Evolutionary conservation across 495 filamentous ascomycete species (phyloP).

Genomic region (Lichenothelia convexa): DNA sequence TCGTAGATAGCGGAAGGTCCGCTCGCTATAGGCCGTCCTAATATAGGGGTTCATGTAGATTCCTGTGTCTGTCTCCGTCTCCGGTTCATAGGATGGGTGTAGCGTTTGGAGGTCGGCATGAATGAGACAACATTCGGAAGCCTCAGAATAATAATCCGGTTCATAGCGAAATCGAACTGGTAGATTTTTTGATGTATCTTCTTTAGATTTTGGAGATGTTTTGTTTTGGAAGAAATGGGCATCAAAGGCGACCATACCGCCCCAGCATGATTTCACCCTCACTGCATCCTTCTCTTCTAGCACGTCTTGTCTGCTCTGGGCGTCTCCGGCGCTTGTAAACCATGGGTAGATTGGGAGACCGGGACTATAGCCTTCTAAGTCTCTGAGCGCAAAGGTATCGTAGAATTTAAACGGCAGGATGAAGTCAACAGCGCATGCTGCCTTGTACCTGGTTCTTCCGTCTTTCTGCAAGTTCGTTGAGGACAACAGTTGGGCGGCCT

Average conservation of each 20-base stretch:
- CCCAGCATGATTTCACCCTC: constrained; percentile 61
- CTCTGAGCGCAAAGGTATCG: constrained; percentile 62
- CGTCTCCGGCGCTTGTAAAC: constrained; percentile 42
- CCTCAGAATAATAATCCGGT: constrained; percentile 50
- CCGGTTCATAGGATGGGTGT: constrained; percentile 5
- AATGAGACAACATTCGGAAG: constrained; percentile 54
- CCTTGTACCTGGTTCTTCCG: constrained; percentile 46
- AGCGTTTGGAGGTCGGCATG: constrained; percentile 13
- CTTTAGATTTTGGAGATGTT: not conserved
- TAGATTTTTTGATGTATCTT: not conserved
- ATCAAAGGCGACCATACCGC: constrained; percentile 65
- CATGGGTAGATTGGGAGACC: constrained; percentile 60
- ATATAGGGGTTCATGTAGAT: constrained; percentile 23
- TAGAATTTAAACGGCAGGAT: constrained; percentile 63
- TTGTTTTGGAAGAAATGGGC: constrained; percentile 38
- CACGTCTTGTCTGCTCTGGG: constrained; percentile 39
- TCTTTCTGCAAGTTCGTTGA: constrained; percentile 43
- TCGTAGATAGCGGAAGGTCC: constrained; percentile 13
- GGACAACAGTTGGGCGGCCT: constrained; percentile 55
- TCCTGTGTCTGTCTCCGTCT: too few species aligned
- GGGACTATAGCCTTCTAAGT: constrained; percentile 50
- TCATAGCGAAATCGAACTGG: constrained; percentile 45
- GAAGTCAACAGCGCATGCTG: constrained; percentile 67
- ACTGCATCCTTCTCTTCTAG: constrained; percentile 47
- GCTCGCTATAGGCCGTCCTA: constrained; percentile 15